A percentile compares a stretch with the other conserved stretches of the same genome.
phyloP scores from a whole-genome alignment of 129 eudicot genomes.

The Artemisia argyi region DNA sequence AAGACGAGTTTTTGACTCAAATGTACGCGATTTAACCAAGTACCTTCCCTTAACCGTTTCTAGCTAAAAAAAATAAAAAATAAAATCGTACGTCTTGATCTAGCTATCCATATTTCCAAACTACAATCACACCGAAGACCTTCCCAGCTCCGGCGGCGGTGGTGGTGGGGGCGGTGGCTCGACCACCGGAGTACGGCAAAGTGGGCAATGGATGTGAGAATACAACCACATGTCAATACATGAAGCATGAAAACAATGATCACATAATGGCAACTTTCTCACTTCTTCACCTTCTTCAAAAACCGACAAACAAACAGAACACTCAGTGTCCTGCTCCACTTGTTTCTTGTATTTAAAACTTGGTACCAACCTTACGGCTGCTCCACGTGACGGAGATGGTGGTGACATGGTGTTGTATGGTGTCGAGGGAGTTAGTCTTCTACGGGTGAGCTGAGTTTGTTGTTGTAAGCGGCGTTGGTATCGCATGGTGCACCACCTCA shows the following conservation, averaged over 20 bases:
- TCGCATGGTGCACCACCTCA: slow-evolving; percentile 45
- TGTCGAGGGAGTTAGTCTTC: neutral
- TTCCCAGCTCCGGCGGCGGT: neutral
- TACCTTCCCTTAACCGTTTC: too few relatives aligned
- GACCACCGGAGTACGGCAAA: slow-evolving; percentile 61
- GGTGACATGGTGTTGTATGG: slow-evolving; percentile 1
- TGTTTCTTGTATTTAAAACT: slow-evolving; percentile 57
- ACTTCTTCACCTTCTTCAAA: slow-evolving; percentile 75
- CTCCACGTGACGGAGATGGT: slow-evolving; percentile 20
- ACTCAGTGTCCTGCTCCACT: slow-evolving; percentile 35
- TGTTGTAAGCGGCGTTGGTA: slow-evolving; percentile 23
- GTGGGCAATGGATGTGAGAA: slow-evolving; percentile 68
- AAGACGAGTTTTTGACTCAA: too few relatives aligned
- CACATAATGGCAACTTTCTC: slow-evolving; percentile 51
- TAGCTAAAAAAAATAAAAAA: too few relatives aligned
- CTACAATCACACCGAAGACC: neutral
- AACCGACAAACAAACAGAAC: slow-evolving; percentile 65
- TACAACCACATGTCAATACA: slow-evolving; percentile 83
- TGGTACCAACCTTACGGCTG: slow-evolving; percentile 20
- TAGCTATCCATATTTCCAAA: neutral
- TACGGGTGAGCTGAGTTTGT: slow-evolving; percentile 8
- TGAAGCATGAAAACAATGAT: slow-evolving; percentile 69
- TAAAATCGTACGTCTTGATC: neutral
- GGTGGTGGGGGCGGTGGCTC: slow-evolving; percentile 1
- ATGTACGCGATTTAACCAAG: too few relatives aligned